A percentile compares a stretch with the other conserved stretches of the same genome.
These are phyloP conservation scores for Mycena metata DNA, from an alignment of 768 basidiomycete genomes.

Conservation along the genomic window DNA sequence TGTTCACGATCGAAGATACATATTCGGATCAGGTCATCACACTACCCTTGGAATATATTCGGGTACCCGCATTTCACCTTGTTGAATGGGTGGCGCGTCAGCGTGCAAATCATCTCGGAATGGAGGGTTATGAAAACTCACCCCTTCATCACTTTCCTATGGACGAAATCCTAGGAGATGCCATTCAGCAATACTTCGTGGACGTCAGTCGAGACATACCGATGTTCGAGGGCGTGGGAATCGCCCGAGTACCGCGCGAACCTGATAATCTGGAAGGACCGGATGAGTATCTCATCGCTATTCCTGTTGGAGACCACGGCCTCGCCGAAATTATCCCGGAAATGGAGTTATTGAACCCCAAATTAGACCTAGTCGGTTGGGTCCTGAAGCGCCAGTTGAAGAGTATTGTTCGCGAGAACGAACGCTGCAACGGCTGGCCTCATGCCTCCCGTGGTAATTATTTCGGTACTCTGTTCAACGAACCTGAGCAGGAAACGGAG, in stretches of 20 bases:
- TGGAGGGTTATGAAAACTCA: no score
- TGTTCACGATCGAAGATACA: no score
- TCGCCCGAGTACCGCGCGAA: no score
- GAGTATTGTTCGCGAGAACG: neutral
- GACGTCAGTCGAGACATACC: no score
- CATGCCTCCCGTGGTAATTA: neutral
- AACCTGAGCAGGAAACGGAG: neutral
- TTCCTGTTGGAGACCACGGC: neutral
- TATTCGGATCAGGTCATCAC: no score
- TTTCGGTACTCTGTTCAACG: neutral
- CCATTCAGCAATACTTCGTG: no score
- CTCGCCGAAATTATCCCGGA: neutral
- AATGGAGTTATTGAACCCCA: neutral
- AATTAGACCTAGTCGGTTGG: no score
- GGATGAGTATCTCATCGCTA: neutral
- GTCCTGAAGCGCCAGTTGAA: neutral
- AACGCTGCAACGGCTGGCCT: neutral
- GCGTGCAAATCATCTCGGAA: no score
- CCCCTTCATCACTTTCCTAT: neutral
- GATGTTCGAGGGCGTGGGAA: no score
- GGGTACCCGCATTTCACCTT: no score
- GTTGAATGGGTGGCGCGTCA: no score
- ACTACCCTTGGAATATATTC: no score
- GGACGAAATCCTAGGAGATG: neutral
- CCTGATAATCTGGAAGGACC: slow-evolving; percentile 1